A percentile compares a stretch with the other conserved stretches of the same genome.
phyloP scores from a whole-genome alignment of 2,329 filamentous ascomycete genomes.

The Aulographum hederae region DNA sequence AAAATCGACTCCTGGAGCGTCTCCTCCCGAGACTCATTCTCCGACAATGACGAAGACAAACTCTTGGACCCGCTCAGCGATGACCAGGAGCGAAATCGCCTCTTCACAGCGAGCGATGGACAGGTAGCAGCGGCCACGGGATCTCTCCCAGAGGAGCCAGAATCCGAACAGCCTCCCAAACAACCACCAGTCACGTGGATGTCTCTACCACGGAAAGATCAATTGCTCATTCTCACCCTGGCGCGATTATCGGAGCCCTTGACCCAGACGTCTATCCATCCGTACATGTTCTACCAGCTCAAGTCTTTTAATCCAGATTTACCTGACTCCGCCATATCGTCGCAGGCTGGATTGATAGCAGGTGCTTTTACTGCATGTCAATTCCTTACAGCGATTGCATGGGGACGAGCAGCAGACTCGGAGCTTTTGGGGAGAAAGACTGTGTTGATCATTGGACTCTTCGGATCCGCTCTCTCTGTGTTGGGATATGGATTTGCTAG shows the following conservation, averaged over 20 bases:
- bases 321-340: slow-evolving; percentile 46
- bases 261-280: slow-evolving; percentile 57
- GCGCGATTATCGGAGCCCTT: slow-evolving; percentile 68
- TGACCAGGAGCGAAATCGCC: not conserved
- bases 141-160: not conserved
- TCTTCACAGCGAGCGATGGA: not conserved
- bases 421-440: slow-evolving; percentile 49
- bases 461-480: slow-evolving; percentile 48
- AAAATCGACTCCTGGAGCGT: not conserved
- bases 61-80: not conserved
- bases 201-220: slow-evolving; percentile 57
- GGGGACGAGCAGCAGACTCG: slow-evolving; percentile 55
- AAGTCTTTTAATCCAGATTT: slow-evolving; percentile 49
- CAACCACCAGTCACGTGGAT: slow-evolving; percentile 45
- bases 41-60: not conserved
- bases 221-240: slow-evolving; percentile 60
- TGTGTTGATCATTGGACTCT: slow-evolving; percentile 58
- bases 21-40: not conserved
- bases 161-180: slow-evolving; percentile 9
- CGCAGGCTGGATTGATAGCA: slow-evolving; percentile 59
- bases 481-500: slow-evolving; percentile 52
- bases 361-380: slow-evolving; percentile 69
- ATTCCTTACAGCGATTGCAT: slow-evolving; percentile 65
- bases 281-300: slow-evolving; percentile 83
- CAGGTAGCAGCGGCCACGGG: not conserved